Evolutionary conservation across 2,329 filamentous ascomycete species (phyloP).

Genomic region (Sarocladiaceae sp.): DNA sequence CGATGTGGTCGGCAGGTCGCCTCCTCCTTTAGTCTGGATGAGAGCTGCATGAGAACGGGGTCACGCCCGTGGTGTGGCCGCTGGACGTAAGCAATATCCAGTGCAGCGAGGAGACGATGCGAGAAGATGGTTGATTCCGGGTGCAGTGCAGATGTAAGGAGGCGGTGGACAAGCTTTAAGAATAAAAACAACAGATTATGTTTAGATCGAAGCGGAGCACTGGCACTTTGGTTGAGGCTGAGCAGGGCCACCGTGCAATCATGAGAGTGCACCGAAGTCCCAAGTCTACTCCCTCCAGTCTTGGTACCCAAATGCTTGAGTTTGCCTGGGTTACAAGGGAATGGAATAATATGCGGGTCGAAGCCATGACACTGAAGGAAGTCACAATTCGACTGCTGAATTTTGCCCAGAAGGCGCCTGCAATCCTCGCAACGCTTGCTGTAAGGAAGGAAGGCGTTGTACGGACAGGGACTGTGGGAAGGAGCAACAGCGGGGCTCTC

Average conservation of each 20-base stretch:
- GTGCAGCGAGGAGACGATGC: neutral
- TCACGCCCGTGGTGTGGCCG: neutral
- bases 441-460: too few relatives aligned
- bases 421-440: too few relatives aligned
- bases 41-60: conserved; percentile 5
- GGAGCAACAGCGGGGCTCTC: too few relatives aligned
- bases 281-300: too few relatives aligned
- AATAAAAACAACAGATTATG: neutral
- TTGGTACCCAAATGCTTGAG: neutral
- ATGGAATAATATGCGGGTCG: too few relatives aligned
- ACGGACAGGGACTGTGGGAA: too few relatives aligned
- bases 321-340: too few relatives aligned
- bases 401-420: too few relatives aligned
- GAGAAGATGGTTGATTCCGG: neutral
- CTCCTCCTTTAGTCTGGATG: neutral
- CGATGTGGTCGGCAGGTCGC: neutral
- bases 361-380: too few relatives aligned
- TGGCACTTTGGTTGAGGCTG: neutral
- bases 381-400: too few relatives aligned
- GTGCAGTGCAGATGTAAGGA: neutral
- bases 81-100: neutral
- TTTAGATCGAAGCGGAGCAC: neutral
- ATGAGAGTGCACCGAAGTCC: conserved; percentile 1
- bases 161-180: neutral
- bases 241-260: neutral